A percentile compares a stretch with the other conserved stretches of the same genome.
Evolutionary conservation across 148 eudicot genomes (phyloP).

Genomic region (Rhododendron ovatum): DNA sequence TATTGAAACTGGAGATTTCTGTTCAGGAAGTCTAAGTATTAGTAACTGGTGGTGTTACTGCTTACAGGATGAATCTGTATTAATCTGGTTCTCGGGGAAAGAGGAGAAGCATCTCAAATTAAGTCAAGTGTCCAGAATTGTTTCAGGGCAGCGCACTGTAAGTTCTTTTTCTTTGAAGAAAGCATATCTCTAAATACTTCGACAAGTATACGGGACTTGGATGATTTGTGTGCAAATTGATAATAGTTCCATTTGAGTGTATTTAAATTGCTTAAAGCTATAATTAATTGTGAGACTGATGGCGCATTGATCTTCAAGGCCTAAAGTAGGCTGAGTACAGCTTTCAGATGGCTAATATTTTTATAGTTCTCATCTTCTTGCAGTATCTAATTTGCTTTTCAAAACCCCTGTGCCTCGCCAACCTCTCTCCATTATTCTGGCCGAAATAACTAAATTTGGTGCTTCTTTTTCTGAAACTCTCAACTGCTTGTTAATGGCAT

Average conservation of each 20-base stretch:
- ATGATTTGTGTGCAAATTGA: slow-evolving; percentile 9
- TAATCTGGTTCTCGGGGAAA: slow-evolving; percentile 92
- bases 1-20: slow-evolving; percentile 1
- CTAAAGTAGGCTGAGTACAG: background rate
- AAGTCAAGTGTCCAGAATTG: slow-evolving; percentile 82
- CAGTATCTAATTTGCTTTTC: background rate
- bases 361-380: background rate
- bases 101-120: slow-evolving; percentile 94
- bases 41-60: slow-evolving; percentile 7
- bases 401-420: too few species aligned
- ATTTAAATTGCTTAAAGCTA: background rate
- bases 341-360: background rate
- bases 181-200: background rate
- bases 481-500: background rate
- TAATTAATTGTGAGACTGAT: background rate
- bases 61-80: slow-evolving; percentile 81
- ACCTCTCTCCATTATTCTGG: background rate
- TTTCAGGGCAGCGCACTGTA: slow-evolving; percentile 98
- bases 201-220: background rate
- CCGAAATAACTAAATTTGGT: background rate
- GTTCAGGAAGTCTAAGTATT: background rate
- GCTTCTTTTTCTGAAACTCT: background rate
- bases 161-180: slow-evolving; percentile 27
- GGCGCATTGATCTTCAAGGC: background rate
- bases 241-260: background rate